Base-by-base conservation (phyloP, 352 stramenopile species). In the Phytophthora constricta region DNA sequence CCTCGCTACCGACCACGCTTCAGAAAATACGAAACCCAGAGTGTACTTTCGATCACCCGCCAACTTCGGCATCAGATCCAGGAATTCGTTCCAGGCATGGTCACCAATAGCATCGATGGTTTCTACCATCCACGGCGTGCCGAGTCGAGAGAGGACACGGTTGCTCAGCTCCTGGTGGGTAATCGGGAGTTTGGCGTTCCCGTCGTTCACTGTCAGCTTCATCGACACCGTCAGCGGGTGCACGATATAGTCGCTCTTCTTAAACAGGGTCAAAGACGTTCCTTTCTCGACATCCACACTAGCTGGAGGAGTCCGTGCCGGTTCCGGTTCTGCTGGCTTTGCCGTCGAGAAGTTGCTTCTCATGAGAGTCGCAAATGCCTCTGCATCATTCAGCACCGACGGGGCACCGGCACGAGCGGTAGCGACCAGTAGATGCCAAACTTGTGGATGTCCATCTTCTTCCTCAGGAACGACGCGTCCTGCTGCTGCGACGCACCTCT, bases 381-480 rank as follows among this genome's bases (percentile, higher is more conserved):
- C 74, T 9, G 55, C 70, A 58, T 93, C 83, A 2, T 83, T 79
- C 3, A 92, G 39, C 43, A 73, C 76, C 0, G 66, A 31, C n/a
- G 48, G 42, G 86, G 76, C 25, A 92, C 70, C 0, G 77, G 78
- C 8, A 69, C 60, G 19, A 93, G 64, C 8, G 77, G 74, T 26
- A 91, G 62, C 17, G 85, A 87, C 86, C 81, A 94, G 63, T 95
- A 95, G 34, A 95, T 67, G 7, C 86, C 87, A 41, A 95, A 82
- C 43, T 90, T 84, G 54, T 90, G 91, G 49, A 95, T 79, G 43
- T 93, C 85, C 63, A 95, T 84, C 54, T 93, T 92, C 56, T 93
- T 95, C 25, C 87, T 62, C 27, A 95, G 70, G 50, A 90, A 90
- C 2, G 82, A 63, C 14, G 59, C 39, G 27, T 51, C 25, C 10